phyloP scores from a whole-genome alignment of 2,329 filamentous ascomycete genomes.

The Fonsecaea multimorphosa region DNA sequence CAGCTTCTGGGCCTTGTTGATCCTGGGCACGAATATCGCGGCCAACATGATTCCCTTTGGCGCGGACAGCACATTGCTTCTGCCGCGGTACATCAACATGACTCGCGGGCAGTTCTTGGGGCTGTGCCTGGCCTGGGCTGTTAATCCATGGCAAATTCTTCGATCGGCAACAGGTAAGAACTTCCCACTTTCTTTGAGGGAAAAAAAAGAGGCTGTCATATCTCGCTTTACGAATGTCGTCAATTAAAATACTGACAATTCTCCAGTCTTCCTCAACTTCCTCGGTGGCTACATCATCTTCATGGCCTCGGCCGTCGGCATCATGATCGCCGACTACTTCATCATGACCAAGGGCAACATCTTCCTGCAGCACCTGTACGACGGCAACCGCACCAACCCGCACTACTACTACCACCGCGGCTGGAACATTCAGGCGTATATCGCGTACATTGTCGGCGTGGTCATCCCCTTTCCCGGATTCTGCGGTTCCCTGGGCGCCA shows the following conservation, averaged over 20 bases:
- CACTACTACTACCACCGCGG: slow-evolving; percentile 16
- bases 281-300: slow-evolving; percentile 23
- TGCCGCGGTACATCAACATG: slow-evolving; percentile 23
- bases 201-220: too few relatives aligned
- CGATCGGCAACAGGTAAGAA: slow-evolving; percentile 12
- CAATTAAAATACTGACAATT: not conserved
- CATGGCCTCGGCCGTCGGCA: slow-evolving; percentile 16
- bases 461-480: slow-evolving; percentile 19
- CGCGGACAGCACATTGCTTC: slow-evolving; percentile 11
- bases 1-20: slow-evolving; percentile 9
- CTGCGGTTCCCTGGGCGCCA: slow-evolving; percentile 13
- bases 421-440: slow-evolving; percentile 17
- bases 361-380: slow-evolving; percentile 16
- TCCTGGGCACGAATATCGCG: slow-evolving; percentile 17
- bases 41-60: slow-evolving; percentile 25
- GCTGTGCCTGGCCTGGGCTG: slow-evolving; percentile 8
- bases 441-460: slow-evolving; percentile 16
- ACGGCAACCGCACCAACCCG: slow-evolving; percentile 2
- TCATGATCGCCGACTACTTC: slow-evolving; percentile 23
- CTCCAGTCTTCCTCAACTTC: slow-evolving; percentile 13
- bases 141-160: slow-evolving; percentile 21
- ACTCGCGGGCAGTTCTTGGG: slow-evolving; percentile 14
- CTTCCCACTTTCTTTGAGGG: too few relatives aligned
- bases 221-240: too few relatives aligned
- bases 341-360: slow-evolving; percentile 18